Base-by-base conservation (phyloP, 78 protist genomes). In the Dictyostelium discoideum region DNA sequence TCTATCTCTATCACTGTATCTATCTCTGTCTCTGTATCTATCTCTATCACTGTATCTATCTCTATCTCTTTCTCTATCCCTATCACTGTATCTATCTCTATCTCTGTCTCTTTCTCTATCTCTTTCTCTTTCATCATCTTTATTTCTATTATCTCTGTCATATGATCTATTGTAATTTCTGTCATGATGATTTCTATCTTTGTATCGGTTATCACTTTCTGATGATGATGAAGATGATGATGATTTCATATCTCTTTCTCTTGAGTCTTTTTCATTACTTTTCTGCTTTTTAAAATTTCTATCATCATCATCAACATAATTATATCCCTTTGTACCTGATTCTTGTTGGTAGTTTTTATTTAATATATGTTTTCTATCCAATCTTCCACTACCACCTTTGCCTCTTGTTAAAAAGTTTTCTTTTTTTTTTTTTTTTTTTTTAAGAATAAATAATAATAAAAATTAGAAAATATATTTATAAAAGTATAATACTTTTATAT, bases 241-340 rank as follows among this genome's bases (percentile, higher is more conserved):
- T n/a, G 74, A 65, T 42, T 78, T 42, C 2, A 18, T 2, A 42
- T 78, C 84, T 22, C 57, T 42, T 20, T 78, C 57, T 7, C 18
- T 18, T 20, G 46, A 40, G 44, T 79, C 83, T 26, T 46, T 57
- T 24, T 60, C 78, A 42, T 72, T n/a, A 18, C 57, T 37, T 84
- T 42, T 85, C 85, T 24, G 24, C 48, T 82, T 73, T 84, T 74
- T 90, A 2, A 14, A n/a, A 77, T n/a, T 79, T 18, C 81, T 54
- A 18, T 69, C 74, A 84, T 92, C 96, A 24, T 74, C 90, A 22
- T 20, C 46, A 8, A 83, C 85, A 84, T 46, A 92, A 54, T 84
- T 77, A 74, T 92, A 92, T 69, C 89, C 87, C 57, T 83, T 84
- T 29, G 90, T 86, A n/a, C 92, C 93, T 50, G 87, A 63, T 76